phyloP scores from a whole-genome alignment of 2,329 filamentous ascomycete species.

The Aspergillus pseudoviridinutans region DNA sequence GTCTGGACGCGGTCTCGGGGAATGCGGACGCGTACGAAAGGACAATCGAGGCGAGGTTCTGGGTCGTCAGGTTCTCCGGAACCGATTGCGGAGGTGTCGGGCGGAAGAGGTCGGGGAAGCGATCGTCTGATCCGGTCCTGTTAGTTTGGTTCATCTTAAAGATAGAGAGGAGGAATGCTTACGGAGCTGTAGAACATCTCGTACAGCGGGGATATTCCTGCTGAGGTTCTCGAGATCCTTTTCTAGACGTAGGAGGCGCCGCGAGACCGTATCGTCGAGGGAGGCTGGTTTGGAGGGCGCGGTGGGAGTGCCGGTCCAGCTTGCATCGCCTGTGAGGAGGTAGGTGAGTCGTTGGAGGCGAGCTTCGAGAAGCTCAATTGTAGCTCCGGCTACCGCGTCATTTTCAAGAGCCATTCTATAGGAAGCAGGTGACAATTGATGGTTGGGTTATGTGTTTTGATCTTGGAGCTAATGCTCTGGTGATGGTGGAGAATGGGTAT shows the following conservation, averaged over 20 bases:
- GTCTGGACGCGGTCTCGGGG: slow-evolving; percentile 45
- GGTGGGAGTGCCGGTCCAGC: slow-evolving; percentile 38
- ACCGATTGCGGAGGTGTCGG: slow-evolving; percentile 28
- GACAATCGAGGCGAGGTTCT: slow-evolving; percentile 39
- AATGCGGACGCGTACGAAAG: slow-evolving; percentile 44
- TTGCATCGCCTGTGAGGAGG: slow-evolving; percentile 40
- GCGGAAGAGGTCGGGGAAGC: slow-evolving; percentile 41
- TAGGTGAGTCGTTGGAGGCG: slow-evolving; percentile 44
- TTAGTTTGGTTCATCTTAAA: not conserved
- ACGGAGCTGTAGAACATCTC: slow-evolving; percentile 43
- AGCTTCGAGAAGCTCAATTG: slow-evolving; percentile 42
- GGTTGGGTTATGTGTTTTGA: not conserved
- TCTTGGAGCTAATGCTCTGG: slow-evolving; percentile 3
- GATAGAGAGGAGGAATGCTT: slow-evolving; percentile 9
- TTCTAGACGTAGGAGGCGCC: slow-evolving; percentile 37
- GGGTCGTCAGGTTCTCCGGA: slow-evolving; percentile 33
- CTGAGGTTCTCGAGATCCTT: slow-evolving; percentile 36
- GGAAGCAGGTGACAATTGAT: not conserved
- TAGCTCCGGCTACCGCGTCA: slow-evolving; percentile 35
- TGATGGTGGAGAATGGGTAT: not conserved
- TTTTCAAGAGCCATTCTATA: slow-evolving; percentile 30
- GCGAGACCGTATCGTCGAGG: slow-evolving; percentile 37
- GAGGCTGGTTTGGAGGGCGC: slow-evolving; percentile 31
- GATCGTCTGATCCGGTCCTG: slow-evolving; percentile 24
- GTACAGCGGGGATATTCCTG: slow-evolving; percentile 34